Percentiles rank a stretch among this genome's conserved stretches.
Conservation (phyloP, 108 stramenopile species). For the Skeletonema grethae region DNA sequence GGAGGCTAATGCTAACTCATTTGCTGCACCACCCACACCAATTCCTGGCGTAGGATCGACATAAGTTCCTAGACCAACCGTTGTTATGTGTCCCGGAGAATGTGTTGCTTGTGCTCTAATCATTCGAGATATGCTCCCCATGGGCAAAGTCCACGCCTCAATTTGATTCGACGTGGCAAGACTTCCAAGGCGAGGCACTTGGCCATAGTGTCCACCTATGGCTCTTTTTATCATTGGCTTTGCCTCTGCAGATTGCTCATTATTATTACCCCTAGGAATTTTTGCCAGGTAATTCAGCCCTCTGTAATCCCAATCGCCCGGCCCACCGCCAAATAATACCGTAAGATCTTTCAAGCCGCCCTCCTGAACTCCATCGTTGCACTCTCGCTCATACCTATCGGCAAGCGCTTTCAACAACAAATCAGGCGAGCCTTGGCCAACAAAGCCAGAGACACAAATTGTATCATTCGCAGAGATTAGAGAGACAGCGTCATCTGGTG, state of each 20-base stretch:
- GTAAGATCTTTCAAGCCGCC: conserved; percentile 52
- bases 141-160: conserved; percentile 79
- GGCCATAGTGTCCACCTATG: conserved; percentile 79
- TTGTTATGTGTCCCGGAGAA: conserved; percentile 82
- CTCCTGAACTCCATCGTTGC: conserved; percentile 20
- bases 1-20: conserved; percentile 53
- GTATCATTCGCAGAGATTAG: conserved; percentile 52
- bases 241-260: conserved; percentile 1
- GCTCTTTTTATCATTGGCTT: conserved; percentile 62
- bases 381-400: conserved; percentile 55
- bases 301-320: conserved; percentile 61
- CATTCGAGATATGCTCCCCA: conserved; percentile 82
- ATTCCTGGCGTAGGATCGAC: conserved; percentile 64
- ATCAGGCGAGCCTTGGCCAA: conserved; percentile 69
- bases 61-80: conserved; percentile 79
- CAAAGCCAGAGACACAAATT: conserved; percentile 68
- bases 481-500: conserved; percentile 48
- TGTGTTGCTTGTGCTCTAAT: conserved; percentile 77
- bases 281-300: conserved; percentile 77
- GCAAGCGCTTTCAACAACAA: conserved; percentile 59
- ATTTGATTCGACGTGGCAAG: conserved; percentile 63
- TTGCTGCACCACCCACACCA: conserved; percentile 61
- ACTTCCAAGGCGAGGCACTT: conserved; percentile 66
- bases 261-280: background rate
- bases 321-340: conserved; percentile 78